Evolutionary conservation across 768 basidiomycete species (phyloP), one percentile per base, ranked within the genome.

Genomic region (Mycena capillaripes): DNA sequence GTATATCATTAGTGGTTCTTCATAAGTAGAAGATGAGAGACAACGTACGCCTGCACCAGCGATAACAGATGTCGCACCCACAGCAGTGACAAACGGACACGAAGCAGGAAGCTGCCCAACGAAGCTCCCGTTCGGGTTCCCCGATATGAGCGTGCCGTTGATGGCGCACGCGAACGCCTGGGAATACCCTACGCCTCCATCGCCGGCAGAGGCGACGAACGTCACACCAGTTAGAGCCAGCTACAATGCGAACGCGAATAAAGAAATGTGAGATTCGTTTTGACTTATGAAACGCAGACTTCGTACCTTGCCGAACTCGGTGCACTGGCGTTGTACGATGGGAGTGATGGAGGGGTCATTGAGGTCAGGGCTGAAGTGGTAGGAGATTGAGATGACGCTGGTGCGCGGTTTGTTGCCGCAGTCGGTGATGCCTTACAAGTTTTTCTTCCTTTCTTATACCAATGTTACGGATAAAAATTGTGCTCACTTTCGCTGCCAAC

Each of bases 361-460:
- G 12, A 70, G 60, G 46, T 70, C 69, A 21, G 69, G 69, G 61
- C 63, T 70, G 61, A 70, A 70, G 32, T 70, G 69, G 61, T 70
- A 70, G 16, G 69, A 70, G 32, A 70, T 63, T 9, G 69, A 70
- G 40, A 70, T 70, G 34, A 70, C 69, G 53, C 50, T 70, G 32
- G 69, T 70, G 30, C 23, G 23, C 53, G 53, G 61, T 57, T 70
- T 70, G 55, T 70, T 27, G 11, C 69, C 69, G 40, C 69, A 70
- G 55, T 70, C 69, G 30, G 69, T 70, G 34, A 70, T 70, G 21
- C 69, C 67, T 69, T n/a, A 40, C 42, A 17, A 34, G 48, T 19
- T 52, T 68, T 38, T 38, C 32, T 12, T 50, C 38, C 7, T n/a
- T 38, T n/a, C 30, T n/a, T 14, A 23, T 23, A 3, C 38, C 11